Evolutionary conservation across 306 rosid species (phyloP).

Genomic region (Vicia sativa): DNA sequence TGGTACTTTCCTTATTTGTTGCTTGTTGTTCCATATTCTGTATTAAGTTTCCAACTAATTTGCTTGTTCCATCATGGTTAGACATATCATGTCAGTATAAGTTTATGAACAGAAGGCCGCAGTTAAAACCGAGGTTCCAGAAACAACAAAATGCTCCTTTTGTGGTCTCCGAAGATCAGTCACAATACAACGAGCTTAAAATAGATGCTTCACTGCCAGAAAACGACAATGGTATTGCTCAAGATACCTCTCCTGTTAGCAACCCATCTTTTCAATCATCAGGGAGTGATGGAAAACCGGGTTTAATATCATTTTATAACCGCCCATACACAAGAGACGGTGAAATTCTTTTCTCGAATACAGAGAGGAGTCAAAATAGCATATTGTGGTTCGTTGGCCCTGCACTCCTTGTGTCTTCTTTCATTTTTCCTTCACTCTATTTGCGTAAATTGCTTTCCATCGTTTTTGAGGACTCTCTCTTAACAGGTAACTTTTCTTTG

Average conservation of each 20-base stretch:
- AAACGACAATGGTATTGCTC: conserved; percentile 31
- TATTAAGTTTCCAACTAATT: conserved; percentile 39
- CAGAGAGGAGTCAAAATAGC: conserved; percentile 56
- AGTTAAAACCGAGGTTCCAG: conserved; percentile 49
- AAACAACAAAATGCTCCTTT: conserved; percentile 50
- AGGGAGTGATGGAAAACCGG: conserved; percentile 79
- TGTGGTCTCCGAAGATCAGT: conserved; percentile 73
- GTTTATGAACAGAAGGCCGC: conserved; percentile 47
- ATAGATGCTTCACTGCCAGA: conserved; percentile 53
- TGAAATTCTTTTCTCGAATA: conserved; percentile 42
- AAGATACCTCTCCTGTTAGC: conserved; percentile 50
- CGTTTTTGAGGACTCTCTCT: conserved; percentile 90
- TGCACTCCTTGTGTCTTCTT: conserved; percentile 87
- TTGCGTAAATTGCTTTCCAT: conserved; percentile 74
- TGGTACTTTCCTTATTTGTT: conserved; percentile 57
- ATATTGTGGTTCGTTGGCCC: conserved; percentile 87
- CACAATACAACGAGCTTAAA: conserved; percentile 53
- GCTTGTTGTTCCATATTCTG: conserved; percentile 35
- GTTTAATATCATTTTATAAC: conserved; percentile 78
- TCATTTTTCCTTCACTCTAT: conserved; percentile 92
- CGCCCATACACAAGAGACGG: conserved; percentile 58
- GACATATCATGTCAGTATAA: conserved; percentile 57
- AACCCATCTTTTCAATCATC: conserved; percentile 47
- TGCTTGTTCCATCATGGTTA: conserved; percentile 38
- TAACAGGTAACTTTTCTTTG: conserved; percentile 62